Percentiles rank a stretch among this genome's conserved stretches.
Evolutionary conservation across 1,284 basidiomycete species (phyloP).

Genomic region (Cryptococcus sp.): DNA sequence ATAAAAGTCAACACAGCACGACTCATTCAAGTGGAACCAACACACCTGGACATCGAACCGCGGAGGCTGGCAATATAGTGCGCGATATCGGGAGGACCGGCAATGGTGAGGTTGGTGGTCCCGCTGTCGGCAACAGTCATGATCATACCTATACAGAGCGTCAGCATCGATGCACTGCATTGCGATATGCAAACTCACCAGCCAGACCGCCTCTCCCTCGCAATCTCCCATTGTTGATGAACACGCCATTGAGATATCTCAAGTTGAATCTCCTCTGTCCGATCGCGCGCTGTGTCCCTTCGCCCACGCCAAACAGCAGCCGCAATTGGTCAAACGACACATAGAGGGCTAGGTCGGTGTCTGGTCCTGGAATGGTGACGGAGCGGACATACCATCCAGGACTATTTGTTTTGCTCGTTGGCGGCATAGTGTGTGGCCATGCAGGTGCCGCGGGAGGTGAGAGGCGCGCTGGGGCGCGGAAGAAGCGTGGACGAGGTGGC

Average conservation of each 20-base stretch:
- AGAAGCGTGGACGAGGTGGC: too few species aligned
- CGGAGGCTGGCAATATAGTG: conserved; percentile 67
- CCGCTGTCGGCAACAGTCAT: conserved; percentile 78
- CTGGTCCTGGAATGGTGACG: conserved; percentile 57
- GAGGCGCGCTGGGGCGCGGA: too few species aligned
- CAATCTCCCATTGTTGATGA: conserved; percentile 65
- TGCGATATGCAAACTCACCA: conserved; percentile 53
- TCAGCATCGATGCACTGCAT: neutral
- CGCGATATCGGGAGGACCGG: conserved; percentile 68
- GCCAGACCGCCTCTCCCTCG: conserved; percentile 62
- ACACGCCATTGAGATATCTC: conserved; percentile 65
- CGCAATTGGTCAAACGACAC: conserved; percentile 71
- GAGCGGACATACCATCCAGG: conserved; percentile 44
- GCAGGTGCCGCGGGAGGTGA: too few species aligned
- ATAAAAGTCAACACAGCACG: conserved; percentile 16
- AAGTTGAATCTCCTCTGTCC: conserved; percentile 64
- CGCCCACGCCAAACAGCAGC: conserved; percentile 82
- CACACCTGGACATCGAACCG: conserved; percentile 24
- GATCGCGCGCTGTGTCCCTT: conserved; percentile 71
- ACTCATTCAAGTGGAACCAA: neutral
- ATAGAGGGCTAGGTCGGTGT: conserved; percentile 72
- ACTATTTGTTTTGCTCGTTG: neutral
- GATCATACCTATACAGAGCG: conserved; percentile 59
- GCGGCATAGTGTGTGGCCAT: too few species aligned
- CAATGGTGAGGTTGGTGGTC: conserved; percentile 58